A percentile compares a stretch with the other conserved stretches of the same genome.
Conservation (phyloP, 2,329 filamentous ascomycete genomes). For the Erysiphe pisi region DNA sequence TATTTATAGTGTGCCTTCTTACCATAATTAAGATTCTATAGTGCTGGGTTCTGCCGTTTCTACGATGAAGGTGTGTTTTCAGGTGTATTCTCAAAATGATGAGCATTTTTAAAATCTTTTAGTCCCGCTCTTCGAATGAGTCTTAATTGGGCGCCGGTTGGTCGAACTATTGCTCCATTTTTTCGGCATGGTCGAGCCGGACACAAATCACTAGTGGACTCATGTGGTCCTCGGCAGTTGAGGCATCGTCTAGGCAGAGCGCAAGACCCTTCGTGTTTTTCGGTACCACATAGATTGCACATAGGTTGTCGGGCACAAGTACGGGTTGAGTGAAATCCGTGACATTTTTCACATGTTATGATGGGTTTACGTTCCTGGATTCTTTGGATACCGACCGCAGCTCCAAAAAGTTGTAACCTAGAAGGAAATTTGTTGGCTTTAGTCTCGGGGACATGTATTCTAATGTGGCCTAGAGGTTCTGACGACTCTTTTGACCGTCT, state of each 20-base stretch:
- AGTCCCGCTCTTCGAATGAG: not conserved
- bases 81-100: no score
- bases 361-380: not conserved
- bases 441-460: not conserved
- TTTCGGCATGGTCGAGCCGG: not conserved
- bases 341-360: not conserved
- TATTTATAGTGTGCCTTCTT: not conserved
- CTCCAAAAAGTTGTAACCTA: not conserved
- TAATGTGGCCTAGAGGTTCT: not conserved
- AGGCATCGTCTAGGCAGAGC: not conserved
- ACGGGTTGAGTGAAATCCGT: not conserved
- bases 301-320: conserved; percentile 4
- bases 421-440: conserved; percentile 5
- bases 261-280: not conserved
- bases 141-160: not conserved
- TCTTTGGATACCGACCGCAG: not conserved
- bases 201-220: not conserved
- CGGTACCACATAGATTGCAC: not conserved
- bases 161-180: conserved; percentile 5
- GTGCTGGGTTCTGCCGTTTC: not conserved
- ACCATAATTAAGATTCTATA: conserved; percentile 12
- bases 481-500: not conserved
- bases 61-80: not conserved
- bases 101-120: not conserved
- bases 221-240: not conserved